Evolutionary conservation across 805 yeast genomes (phyloP).

Genomic region (Cyberlindnera maritima): DNA sequence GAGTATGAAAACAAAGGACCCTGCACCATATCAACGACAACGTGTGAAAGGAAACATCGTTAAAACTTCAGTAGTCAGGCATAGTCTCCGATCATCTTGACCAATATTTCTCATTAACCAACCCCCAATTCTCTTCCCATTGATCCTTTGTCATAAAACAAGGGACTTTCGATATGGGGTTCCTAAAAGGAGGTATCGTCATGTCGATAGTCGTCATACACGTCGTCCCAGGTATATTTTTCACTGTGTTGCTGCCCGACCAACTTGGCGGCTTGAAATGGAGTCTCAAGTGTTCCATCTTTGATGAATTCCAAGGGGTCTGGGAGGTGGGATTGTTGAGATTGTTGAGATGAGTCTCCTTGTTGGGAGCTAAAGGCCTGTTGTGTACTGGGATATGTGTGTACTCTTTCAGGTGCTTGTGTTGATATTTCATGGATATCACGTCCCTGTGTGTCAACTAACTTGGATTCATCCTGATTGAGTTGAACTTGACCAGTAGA

Average conservation of each 20-base stretch:
- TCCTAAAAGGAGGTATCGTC: slow-evolving; percentile 26
- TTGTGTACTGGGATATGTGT: slow-evolving; percentile 1
- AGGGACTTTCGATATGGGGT: neutral
- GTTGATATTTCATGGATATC: slow-evolving; percentile 22
- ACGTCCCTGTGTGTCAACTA: slow-evolving; percentile 24
- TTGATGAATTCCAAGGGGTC: slow-evolving; percentile 27
- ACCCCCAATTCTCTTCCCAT: slow-evolving; percentile 6
- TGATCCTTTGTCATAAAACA: slow-evolving; percentile 12
- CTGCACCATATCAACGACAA: too few relatives aligned
- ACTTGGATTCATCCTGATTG: slow-evolving; percentile 24
- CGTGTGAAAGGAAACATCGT: too few relatives aligned
- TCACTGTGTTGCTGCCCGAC: slow-evolving; percentile 20
- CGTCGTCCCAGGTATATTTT: slow-evolving; percentile 29
- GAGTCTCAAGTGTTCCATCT: slow-evolving; percentile 23
- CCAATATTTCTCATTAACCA: neutral
- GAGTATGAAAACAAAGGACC: too few relatives aligned
- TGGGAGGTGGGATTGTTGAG: slow-evolving; percentile 12
- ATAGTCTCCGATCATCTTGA: too few relatives aligned
- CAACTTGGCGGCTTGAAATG: slow-evolving; percentile 24
- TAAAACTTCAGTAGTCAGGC: too few relatives aligned
- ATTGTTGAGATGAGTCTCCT: too few relatives aligned
- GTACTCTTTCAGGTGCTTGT: neutral
- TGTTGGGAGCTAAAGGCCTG: too few relatives aligned
- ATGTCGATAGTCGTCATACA: slow-evolving; percentile 28
- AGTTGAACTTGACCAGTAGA: slow-evolving; percentile 24